Evolutionary conservation across 805 yeast genomes (phyloP), one percentile per base, ranked within the genome.

Genomic region (Wickerhamomyces chambardii): DNA sequence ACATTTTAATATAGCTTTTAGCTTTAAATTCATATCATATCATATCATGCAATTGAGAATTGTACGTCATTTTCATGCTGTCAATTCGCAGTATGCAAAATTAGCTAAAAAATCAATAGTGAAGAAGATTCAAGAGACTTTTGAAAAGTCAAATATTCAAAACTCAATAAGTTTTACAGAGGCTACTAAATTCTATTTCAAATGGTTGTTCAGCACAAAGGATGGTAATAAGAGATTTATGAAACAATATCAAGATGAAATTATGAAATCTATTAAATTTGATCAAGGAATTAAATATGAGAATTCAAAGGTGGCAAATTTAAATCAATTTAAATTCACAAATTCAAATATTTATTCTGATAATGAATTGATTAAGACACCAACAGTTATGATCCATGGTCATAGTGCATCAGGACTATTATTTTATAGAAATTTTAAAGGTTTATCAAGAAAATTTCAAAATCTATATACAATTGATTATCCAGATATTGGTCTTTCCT

Each of bases 391-490:
- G 41, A 59, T 92, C 5, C 98, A 90, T 56, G 98, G 98, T 0
- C 87, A 86, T 51, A 96, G 95, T 2, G 95, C 97, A 0, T 84
- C 95, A 2, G 70, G 87, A 12, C 90, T 94, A 18, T 77, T 86
- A 36, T 90, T 76, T 47, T 72, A 79, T 48, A 73, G 80, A 41
- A 90, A 84, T 50, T 73, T 84, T 43, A 72, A 70, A 31, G 64
- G 56, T 0, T 55, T 81, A 33, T 52, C 72, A 4, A 49, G 40
- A 33, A 40, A 61, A 5, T 59, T 79, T 9, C 73, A 75, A 2
- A 78, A 70, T 30, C 48, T 84, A 25, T 86, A 78, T 52, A 78
- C 85, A 0, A 62, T 84, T 17, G 95, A 84, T 50, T 53, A 80
- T 46, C 72, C 79, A 1, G 87, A 87, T 4, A 78, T 77, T 56